These are phyloP conservation scores for Barnettozyma botsteinii DNA, from an alignment of 805 yeast genomes.

Conservation along the genomic window DNA sequence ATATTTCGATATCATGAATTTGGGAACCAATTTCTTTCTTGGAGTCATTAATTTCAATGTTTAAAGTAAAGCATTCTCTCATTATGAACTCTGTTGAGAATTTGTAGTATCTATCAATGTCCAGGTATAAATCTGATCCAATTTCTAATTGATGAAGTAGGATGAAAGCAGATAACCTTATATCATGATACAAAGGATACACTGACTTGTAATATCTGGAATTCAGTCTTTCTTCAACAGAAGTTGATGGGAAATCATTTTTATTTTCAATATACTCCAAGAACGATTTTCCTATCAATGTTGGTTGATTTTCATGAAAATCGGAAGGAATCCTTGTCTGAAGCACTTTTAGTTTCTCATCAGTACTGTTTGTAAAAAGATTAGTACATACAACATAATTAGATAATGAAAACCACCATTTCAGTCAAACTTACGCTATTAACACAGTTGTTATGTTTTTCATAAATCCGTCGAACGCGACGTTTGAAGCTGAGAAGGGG, in stretches of 20 bases:
- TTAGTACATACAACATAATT: neutral
- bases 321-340: conserved; percentile 16
- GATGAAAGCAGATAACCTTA: conserved; percentile 49
- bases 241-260: conserved; percentile 25
- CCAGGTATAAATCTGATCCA: conserved; percentile 43
- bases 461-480: neutral
- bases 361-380: conserved; percentile 8
- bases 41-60: conserved; percentile 24
- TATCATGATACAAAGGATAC: conserved; percentile 60
- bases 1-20: conserved; percentile 11
- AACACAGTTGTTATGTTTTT: conserved; percentile 2
- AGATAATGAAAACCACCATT: neutral
- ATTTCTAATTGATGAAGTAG: conserved; percentile 41
- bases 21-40: conserved; percentile 7
- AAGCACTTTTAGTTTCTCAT: conserved; percentile 11
- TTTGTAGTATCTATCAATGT: conserved; percentile 58
- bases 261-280: conserved; percentile 3
- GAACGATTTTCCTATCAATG: conserved; percentile 13
- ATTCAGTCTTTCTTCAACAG: conserved; percentile 38
- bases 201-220: conserved; percentile 36
- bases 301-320: conserved; percentile 17
- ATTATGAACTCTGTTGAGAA: conserved; percentile 56
- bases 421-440: conserved; percentile 1
- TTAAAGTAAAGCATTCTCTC: conserved; percentile 50
- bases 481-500: neutral